A percentile compares a stretch with the other conserved stretches of the same genome.
These are phyloP conservation scores for Warburgia ugandensis DNA, from an alignment of 164 flowering plant species.

Conservation along the genomic window DNA sequence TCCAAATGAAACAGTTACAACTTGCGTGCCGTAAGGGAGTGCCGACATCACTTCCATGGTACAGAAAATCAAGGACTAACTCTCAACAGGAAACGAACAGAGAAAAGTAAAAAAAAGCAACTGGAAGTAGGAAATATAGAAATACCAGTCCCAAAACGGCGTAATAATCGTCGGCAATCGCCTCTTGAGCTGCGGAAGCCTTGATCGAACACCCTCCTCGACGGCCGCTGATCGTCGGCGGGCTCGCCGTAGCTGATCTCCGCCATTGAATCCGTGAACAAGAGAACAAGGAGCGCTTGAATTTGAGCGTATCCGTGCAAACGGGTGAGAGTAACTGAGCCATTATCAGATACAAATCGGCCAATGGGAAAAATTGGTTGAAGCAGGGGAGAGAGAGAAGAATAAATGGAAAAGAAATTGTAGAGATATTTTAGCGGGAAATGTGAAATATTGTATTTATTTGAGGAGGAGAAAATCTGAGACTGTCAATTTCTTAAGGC, in stretches of 20 bases:
- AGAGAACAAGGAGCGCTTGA: slow-evolving; percentile 28
- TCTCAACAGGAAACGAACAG: no score
- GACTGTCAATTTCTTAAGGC: neutral
- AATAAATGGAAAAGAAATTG: neutral
- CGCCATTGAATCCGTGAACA: slow-evolving; percentile 23
- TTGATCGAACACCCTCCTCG: slow-evolving; percentile 30
- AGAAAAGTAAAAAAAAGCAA: neutral
- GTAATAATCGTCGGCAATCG: slow-evolving; percentile 69
- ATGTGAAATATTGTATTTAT: neutral
- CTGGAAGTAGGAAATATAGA: neutral
- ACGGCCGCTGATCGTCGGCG: slow-evolving; percentile 15
- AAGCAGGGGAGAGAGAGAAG: no score
- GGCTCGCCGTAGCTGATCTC: slow-evolving; percentile 15
- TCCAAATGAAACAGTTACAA: no score
- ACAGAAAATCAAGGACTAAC: no score
- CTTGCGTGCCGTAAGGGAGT: no score
- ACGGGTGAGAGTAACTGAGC: slow-evolving; percentile 61
- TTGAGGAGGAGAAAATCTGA: slow-evolving; percentile 16
- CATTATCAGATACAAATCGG: slow-evolving; percentile 20
- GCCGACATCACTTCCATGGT: no score
- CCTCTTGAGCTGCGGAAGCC: slow-evolving; percentile 30
- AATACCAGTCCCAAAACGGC: slow-evolving; percentile 76
- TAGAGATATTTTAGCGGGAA: neutral
- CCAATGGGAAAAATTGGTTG: neutral
- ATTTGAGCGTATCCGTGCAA: slow-evolving; percentile 48